phyloP scores from a whole-genome alignment of 139 green algal genomes.

The Micractinium sp. region DNA sequence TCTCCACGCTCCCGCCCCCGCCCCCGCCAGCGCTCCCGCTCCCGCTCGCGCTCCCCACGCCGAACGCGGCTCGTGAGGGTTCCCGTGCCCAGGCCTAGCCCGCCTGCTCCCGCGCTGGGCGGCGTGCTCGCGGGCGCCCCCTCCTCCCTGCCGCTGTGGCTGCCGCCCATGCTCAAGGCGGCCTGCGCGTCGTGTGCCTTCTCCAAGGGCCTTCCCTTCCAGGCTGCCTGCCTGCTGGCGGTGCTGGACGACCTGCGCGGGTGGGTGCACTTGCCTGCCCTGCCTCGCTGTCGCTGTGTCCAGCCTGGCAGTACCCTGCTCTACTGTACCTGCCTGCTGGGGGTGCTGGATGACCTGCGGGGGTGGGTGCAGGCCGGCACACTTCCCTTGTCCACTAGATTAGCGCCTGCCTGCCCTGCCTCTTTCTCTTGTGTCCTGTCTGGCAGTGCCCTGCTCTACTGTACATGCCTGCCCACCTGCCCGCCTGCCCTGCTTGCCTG shows the following conservation, averaged over 20 bases:
- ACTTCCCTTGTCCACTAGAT: too few species aligned
- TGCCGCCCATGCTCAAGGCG: neutral
- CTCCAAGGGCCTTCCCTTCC: neutral
- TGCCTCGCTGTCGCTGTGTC: too few species aligned
- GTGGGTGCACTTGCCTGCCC: neutral
- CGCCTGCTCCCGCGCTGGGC: neutral
- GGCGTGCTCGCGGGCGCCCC: too few species aligned
- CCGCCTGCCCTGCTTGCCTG: too few species aligned
- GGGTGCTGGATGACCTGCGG: neutral
- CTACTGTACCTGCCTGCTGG: neutral
- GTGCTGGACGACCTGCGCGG: conserved; percentile 2
- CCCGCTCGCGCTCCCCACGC: neutral
- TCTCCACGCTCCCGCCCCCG: neutral
- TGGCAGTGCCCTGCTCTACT: neutral
- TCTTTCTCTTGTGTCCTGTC: too few species aligned
- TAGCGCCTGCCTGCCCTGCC: neutral
- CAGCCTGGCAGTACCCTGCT: too few species aligned
- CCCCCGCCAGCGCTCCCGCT: neutral
- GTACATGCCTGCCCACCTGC: too few species aligned
- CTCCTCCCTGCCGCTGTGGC: neutral
- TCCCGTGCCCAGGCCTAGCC: neutral
- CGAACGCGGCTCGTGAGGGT: neutral
- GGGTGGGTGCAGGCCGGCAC: neutral
- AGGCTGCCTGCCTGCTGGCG: neutral
- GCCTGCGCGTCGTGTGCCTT: neutral